Evolutionary conservation across 164 flowering plant genomes (phyloP).

Genomic region (Annona cherimola): DNA sequence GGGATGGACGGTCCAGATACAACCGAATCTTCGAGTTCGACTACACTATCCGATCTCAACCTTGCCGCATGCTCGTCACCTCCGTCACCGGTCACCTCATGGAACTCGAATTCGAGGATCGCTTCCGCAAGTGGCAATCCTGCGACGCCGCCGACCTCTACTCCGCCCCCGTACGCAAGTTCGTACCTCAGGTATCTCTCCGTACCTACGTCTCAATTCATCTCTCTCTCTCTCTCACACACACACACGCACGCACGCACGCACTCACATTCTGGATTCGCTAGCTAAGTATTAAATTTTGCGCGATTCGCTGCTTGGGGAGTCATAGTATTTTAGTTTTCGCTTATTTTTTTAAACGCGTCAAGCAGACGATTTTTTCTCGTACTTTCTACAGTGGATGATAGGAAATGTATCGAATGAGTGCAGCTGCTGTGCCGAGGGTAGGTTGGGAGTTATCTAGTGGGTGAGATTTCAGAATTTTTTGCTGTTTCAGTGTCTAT

Average conservation of each 20-base stretch:
- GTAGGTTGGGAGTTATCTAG: too few species aligned
- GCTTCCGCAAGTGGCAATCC: constrained; percentile 80
- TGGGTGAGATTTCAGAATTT: too few species aligned
- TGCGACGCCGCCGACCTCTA: constrained; percentile 86
- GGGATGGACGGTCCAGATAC: constrained; percentile 79
- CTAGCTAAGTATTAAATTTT: too few species aligned
- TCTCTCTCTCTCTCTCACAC: not conserved
- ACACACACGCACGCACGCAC: not conserved
- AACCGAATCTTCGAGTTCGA: constrained; percentile 85
- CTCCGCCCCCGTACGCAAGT: constrained; percentile 62
- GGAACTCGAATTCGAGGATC: constrained; percentile 88
- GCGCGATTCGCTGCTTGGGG: too few species aligned
- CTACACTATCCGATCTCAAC: constrained; percentile 55
- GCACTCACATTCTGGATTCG: too few species aligned
- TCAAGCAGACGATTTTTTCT: too few species aligned
- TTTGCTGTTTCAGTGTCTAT: too few species aligned
- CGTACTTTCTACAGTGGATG: too few species aligned
- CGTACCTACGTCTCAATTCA: not conserved
- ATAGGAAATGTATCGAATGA: too few species aligned
- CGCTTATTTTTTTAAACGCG: too few species aligned
- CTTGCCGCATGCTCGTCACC: constrained; percentile 69
- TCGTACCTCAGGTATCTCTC: constrained; percentile 66
- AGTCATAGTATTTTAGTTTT: too few species aligned
- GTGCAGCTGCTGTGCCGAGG: too few species aligned
- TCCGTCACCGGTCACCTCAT: constrained; percentile 94